Conservation (phyloP, 2,329 filamentous ascomycete genomes). For the Lasiodiplodia theobromae region DNA sequence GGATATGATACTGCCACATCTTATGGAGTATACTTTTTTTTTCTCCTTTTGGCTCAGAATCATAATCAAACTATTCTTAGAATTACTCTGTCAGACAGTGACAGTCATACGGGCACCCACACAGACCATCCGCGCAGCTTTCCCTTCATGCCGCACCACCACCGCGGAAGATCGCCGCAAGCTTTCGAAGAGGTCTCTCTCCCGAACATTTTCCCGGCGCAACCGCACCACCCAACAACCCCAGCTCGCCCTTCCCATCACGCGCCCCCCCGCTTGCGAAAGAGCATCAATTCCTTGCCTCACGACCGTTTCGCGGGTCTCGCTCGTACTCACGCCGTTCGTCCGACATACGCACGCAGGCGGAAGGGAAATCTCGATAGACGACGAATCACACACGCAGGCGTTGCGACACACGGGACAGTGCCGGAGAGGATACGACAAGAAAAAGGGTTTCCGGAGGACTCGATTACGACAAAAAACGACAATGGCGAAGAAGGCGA, state of each 20-base stretch:
- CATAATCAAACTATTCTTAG: too few species aligned
- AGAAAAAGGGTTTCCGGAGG: not conserved
- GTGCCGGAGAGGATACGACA: not conserved
- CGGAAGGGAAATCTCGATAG: too few species aligned
- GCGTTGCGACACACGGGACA: too few species aligned
- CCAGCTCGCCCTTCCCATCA: not conserved
- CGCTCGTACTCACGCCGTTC: too few species aligned
- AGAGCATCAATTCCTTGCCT: not conserved
- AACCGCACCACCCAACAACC: not conserved
- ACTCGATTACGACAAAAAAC: not conserved
- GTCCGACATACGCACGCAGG: too few species aligned
- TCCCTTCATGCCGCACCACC: constrained; percentile 12
- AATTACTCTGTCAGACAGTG: too few species aligned
- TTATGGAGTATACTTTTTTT: too few species aligned
- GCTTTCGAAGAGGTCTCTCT: not conserved
- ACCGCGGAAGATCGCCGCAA: constrained; percentile 24
- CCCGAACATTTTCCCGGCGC: constrained; percentile 12
- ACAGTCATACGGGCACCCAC: not conserved
- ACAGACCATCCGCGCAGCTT: constrained; percentile 11
- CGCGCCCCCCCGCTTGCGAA: not conserved
- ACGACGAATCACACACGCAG: too few species aligned
- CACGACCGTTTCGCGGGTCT: not conserved
- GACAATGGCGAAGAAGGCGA: constrained; percentile 47
- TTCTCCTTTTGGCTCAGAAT: too few species aligned
- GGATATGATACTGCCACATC: too few species aligned